Evolutionary conservation across 306 rosid species (phyloP), one percentile per base, ranked within the genome.

Genomic region (Dalbergia oliveri): DNA sequence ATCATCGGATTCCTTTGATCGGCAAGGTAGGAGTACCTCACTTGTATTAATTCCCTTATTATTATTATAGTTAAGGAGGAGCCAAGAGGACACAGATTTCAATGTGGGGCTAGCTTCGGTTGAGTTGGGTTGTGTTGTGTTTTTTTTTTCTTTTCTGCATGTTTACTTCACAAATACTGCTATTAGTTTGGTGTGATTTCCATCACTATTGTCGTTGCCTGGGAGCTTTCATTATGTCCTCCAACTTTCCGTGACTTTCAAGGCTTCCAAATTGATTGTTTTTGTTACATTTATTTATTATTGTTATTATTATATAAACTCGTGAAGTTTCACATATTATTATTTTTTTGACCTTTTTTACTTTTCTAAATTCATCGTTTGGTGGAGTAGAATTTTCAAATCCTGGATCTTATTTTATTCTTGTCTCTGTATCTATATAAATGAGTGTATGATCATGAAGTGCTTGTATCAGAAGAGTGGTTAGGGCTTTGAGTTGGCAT

Each of bases 201-300:
- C 65, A 44, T 60, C 33, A 66, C 69, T 70, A 35, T 77, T 74
- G 70, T 83, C 81, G 89, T 66, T 87, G 81, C 78, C 81, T 73
- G 31, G 80, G 72, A 67, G 82, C 87, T 74, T 74, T 89, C 88
- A 74, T 80, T 15, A 74, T 77, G 72, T 73, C 81, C 83, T 51
- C 47, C 56, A 8, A 75, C 87, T 80, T 89, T 81, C 80, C 93
- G 66, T 89, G 82, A 87, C 66, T 67, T 85, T 83, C 85, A 89
- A 85, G 89, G 50, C 66, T 86, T 35, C 74, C 66, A 18, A 54
- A 50, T 68, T 45, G 47, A 10, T 23, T 80, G 23, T 2, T 54
- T 54, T 54, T 6, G 8, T 3, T 4, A n/a, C 2, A 5, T 54
- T 54, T 16, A 5, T 78, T 8, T 63, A 45, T 75, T 16, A 8